A percentile compares a stretch with the other conserved stretches of the same genome.
Evolutionary conservation across 345 rosid species (phyloP).

Genomic region (Zanthoxylum bungeanum): DNA sequence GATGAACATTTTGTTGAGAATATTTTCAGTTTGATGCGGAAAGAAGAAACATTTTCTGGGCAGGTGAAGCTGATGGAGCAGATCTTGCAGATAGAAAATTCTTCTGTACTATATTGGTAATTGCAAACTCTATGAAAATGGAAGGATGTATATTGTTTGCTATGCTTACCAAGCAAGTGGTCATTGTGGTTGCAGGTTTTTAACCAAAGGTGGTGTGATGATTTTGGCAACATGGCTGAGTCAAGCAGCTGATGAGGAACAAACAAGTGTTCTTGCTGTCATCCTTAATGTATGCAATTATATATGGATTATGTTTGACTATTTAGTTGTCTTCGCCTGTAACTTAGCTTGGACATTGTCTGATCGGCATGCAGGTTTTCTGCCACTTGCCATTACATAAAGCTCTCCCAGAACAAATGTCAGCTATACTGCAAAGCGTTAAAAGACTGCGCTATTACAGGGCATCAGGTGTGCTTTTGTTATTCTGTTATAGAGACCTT

Average conservation of each 20-base stretch:
- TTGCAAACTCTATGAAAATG: constrained; percentile 5
- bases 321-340: not conserved
- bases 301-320: not conserved
- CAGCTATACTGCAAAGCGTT: constrained; percentile 86
- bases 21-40: constrained; percentile 58
- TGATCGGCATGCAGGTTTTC: constrained; percentile 59
- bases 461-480: constrained; percentile 72
- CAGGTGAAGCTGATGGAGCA: constrained; percentile 88
- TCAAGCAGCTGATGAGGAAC: constrained; percentile 87
- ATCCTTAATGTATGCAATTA: constrained; percentile 53
- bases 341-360: constrained; percentile 19
- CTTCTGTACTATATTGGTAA: constrained; percentile 77
- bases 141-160: not conserved
- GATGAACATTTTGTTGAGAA: constrained; percentile 74
- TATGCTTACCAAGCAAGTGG: not conserved
- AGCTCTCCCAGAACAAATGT: constrained; percentile 88
- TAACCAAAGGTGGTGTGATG: constrained; percentile 86
- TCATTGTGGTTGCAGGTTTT: constrained; percentile 59
- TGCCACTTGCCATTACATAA: constrained; percentile 85
- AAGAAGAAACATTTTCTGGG: constrained; percentile 91
- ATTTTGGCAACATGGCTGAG: constrained; percentile 92
- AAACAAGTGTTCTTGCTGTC: constrained; percentile 67
- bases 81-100: constrained; percentile 83
- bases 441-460: constrained; percentile 77
- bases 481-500: constrained; percentile 18